Evolutionary conservation across 1,139 yeast genomes (phyloP).

Genomic region (Spencermartinsiella ligniputridi): DNA sequence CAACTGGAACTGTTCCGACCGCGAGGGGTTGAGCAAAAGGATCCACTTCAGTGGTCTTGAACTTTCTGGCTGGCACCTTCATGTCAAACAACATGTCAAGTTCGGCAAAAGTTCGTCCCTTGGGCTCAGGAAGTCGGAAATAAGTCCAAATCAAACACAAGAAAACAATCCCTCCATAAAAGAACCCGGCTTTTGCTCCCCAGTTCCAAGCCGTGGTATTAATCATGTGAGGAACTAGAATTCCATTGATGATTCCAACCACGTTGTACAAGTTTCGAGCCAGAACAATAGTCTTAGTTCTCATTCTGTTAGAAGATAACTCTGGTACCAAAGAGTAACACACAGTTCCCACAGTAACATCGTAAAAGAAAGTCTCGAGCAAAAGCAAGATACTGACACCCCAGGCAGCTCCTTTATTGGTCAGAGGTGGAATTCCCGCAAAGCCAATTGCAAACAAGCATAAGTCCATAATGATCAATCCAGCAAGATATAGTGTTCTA

Average conservation of each 20-base stretch:
- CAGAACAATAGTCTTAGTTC: conserved; percentile 51
- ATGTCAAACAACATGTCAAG: conserved; percentile 37
- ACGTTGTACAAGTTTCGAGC: conserved; percentile 47
- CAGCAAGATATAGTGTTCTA: conserved; percentile 43
- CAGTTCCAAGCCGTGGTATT: conserved; percentile 53
- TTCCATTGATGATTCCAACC: conserved; percentile 40
- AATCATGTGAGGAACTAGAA: conserved; percentile 51
- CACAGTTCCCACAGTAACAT: conserved; percentile 52
- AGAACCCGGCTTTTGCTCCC: conserved; percentile 54
- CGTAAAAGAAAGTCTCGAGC: conserved; percentile 33
- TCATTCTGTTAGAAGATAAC: conserved; percentile 48
- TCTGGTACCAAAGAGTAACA: conserved; percentile 54
- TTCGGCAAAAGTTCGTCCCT: conserved; percentile 55
- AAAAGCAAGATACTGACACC: conserved; percentile 10
- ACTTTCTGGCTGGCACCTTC: conserved; percentile 26
- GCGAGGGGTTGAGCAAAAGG: conserved; percentile 22
- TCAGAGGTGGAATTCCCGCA: conserved; percentile 8
- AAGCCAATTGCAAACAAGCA: conserved; percentile 34
- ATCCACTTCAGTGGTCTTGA: conserved; percentile 22
- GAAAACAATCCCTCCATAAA: conserved; percentile 48
- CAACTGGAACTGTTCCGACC: not conserved
- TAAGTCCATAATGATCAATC: conserved; percentile 37
- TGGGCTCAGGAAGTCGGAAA: conserved; percentile 57
- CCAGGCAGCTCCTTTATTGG: conserved; percentile 11
- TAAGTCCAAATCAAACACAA: conserved; percentile 39